A percentile compares a stretch with the other conserved stretches of the same genome.
Evolutionary conservation across 2,329 filamentous ascomycete genomes (phyloP).

Genomic region (Chaetomiaceae sp.): DNA sequence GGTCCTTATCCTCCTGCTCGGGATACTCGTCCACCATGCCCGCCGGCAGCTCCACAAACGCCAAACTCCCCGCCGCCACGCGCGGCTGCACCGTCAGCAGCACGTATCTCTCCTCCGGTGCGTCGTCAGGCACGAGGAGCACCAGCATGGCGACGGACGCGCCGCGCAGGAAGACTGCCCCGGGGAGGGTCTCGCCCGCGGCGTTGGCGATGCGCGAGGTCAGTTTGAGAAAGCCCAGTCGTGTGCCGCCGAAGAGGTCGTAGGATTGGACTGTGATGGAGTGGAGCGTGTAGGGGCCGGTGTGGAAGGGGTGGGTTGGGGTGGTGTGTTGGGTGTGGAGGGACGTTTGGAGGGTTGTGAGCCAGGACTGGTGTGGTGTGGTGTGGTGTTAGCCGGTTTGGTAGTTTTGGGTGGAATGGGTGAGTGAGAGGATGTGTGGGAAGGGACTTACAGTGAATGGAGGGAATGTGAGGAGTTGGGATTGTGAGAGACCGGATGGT

Average conservation of each 20-base stretch:
- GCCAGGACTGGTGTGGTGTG: slow-evolving; percentile 38
- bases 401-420: background rate
- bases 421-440: background rate
- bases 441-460: slow-evolving; percentile 44
- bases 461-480: slow-evolving; percentile 41
- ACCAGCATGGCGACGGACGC: slow-evolving; percentile 57
- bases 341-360: slow-evolving; percentile 40
- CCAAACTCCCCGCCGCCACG: slow-evolving; percentile 48
- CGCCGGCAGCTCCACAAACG: slow-evolving; percentile 53
- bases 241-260: slow-evolving; percentile 41
- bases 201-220: slow-evolving; percentile 42
- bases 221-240: slow-evolving; percentile 53
- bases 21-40: slow-evolving; percentile 56
- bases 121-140: slow-evolving; percentile 48
- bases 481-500: slow-evolving; percentile 37
- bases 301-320: slow-evolving; percentile 45
- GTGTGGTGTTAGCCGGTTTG: too few species aligned
- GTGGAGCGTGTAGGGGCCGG: slow-evolving; percentile 46
- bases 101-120: slow-evolving; percentile 45
- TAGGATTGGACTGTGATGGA: slow-evolving; percentile 47
- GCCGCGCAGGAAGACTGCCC: slow-evolving; percentile 51
- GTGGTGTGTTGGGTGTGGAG: slow-evolving; percentile 38
- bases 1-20: too few species aligned
- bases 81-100: slow-evolving; percentile 56
- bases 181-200: slow-evolving; percentile 45